Evolutionary conservation across 2,329 filamentous ascomycete species (phyloP).

Genomic region (Talaromyces sp.): DNA sequence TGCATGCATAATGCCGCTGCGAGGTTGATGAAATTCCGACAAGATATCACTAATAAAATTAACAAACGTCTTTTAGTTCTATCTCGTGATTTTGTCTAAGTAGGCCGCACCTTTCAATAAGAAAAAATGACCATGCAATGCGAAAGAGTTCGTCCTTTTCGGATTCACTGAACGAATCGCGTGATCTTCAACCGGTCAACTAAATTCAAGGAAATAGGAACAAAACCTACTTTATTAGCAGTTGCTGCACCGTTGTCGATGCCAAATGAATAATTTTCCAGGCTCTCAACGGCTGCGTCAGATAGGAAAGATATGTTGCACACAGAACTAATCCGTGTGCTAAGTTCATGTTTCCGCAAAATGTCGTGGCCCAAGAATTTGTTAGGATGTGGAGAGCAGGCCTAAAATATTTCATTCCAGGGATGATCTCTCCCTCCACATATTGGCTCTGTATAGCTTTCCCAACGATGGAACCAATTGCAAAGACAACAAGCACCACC

Average conservation of each 20-base stretch:
- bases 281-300: constrained; percentile 27
- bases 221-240: not conserved
- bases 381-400: not conserved
- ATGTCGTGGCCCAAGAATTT: constrained; percentile 13
- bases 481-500: constrained; percentile 18
- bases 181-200: not conserved
- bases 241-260: constrained; percentile 14
- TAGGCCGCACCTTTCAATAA: not conserved
- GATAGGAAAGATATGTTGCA: constrained; percentile 28
- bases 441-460: not conserved
- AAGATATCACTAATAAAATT: constrained; percentile 19
- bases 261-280: constrained; percentile 29
- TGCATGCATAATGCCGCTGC: constrained; percentile 28
- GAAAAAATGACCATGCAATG: constrained; percentile 2
- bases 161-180: not conserved
- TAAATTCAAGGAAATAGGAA: not conserved
- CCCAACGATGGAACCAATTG: constrained; percentile 19
- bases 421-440: constrained; percentile 13
- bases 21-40: constrained; percentile 27
- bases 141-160: not conserved
- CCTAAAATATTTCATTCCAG: constrained; percentile 27
- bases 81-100: not conserved
- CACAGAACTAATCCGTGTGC: constrained; percentile 22
- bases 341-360: constrained; percentile 20
- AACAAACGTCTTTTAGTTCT: no score